Percentiles rank a stretch among this genome's conserved stretches.
phyloP scores from a whole-genome alignment of 176 grass and related monocot species.

The Zoysia pacifica region DNA sequence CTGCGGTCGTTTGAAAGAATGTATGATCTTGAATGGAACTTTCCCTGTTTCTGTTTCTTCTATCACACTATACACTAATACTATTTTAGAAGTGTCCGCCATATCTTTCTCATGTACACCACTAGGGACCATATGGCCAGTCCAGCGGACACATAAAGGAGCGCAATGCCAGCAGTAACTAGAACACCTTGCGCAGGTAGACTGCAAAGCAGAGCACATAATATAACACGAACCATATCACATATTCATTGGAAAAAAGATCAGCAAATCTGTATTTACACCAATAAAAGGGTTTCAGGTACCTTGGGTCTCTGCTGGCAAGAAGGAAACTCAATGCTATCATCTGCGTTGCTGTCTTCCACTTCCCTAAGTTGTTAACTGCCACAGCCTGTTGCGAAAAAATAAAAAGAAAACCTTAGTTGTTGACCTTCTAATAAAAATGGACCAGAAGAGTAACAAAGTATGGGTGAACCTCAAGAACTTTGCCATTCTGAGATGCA shows the following conservation, averaged over 20 bases:
- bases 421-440: slow-evolving; percentile 14
- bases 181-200: slow-evolving; percentile 53
- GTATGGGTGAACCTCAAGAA: slow-evolving; percentile 76
- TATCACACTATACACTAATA: slow-evolving; percentile 51
- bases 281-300: neutral
- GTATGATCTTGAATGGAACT: slow-evolving; percentile 36
- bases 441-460: slow-evolving; percentile 19
- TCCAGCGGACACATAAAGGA: slow-evolving; percentile 88
- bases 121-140: slow-evolving; percentile 93
- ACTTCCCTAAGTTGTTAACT: slow-evolving; percentile 91
- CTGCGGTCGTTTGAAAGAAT: slow-evolving; percentile 35
- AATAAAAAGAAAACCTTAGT: slow-evolving; percentile 26
- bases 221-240: neutral
- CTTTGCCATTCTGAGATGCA: slow-evolving; percentile 85
- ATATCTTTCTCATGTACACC: slow-evolving; percentile 96
- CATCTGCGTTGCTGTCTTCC: slow-evolving; percentile 97
- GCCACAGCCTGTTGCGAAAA: slow-evolving; percentile 76
- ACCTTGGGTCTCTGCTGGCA: slow-evolving; percentile 85
- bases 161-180: slow-evolving; percentile 53
- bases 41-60: slow-evolving; percentile 43
- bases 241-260: neutral
- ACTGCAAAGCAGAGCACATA: slow-evolving; percentile 45
- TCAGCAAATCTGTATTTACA: neutral
- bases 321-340: slow-evolving; percentile 80
- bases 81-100: slow-evolving; percentile 86